Evolutionary conservation across 2,329 filamentous ascomycete species (phyloP), one percentile per base, ranked within the genome.

Genomic region (Cladorrhinum sp.): DNA sequence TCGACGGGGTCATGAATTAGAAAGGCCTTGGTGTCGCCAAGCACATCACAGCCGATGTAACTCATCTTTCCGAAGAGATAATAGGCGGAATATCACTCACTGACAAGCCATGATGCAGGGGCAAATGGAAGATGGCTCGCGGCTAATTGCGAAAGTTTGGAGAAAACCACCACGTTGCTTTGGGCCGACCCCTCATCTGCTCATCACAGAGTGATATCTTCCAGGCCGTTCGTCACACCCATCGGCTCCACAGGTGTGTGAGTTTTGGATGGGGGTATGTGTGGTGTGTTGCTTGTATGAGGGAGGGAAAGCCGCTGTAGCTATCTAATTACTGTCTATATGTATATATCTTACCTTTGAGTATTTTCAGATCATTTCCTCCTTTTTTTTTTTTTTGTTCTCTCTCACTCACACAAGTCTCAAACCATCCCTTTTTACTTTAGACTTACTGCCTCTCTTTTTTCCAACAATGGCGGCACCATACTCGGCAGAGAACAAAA

Each of bases 401-500:
- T n/a, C n/a, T n/a, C n/a, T n/a, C n/a, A n/a, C n/a, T 8, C 12
- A 4, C 10, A 46, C 42, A 21, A 10, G n/a, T 50, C 42, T 16
- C 42, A 46, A 46, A 3, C 26, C 49, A 28, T 30, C 51, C n/a
- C 28, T 23, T 5, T 26, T 23, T 16, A 24, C n/a, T n/a, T n/a
- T n/a, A n/a, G n/a, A n/a, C 10, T 9, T 54, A 9, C 9, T 30
- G 24, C 14, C 36, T 21, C 46, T 21, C 46, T 50, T 9, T 18
- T n/a, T n/a, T n/a, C n/a, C n/a, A n/a, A n/a, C 49, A 51, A 51
- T 18, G n/a, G 18, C 20, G 33, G 9, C 18, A 58, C 55, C 56
- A 58, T 58, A 42, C 14, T 61, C 42, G 28, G 23, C 16, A 48
- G 57, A 8, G 23, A 51, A 36, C 60, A 62, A 56, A 54, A 55